phyloP scores from a whole-genome alignment of 768 basidiomycete species.

The Russula dissimulans region DNA sequence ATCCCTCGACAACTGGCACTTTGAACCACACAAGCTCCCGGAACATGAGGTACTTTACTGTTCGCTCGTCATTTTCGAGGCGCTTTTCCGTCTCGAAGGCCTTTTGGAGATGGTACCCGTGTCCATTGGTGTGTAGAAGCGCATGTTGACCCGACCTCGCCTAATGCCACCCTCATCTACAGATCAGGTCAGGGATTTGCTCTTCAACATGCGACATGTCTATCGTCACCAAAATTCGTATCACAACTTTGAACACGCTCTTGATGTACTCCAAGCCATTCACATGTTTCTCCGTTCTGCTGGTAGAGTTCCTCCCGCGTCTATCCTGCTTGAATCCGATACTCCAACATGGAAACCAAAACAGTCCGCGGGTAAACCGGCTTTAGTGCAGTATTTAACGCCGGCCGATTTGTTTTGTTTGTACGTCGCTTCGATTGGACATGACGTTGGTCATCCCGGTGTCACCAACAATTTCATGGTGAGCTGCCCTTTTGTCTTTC shows the following conservation, averaged over 20 bases:
- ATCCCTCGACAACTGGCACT: slow-evolving; percentile 73
- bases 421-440: slow-evolving; percentile 89
- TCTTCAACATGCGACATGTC: slow-evolving; percentile 82
- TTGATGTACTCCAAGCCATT: slow-evolving; percentile 91
- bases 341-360: slow-evolving; percentile 30
- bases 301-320: slow-evolving; percentile 72
- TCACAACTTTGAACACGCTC: slow-evolving; percentile 95
- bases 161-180: slow-evolving; percentile 1
- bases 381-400: slow-evolving; percentile 31
- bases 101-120: slow-evolving; percentile 51
- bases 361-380: slow-evolving; percentile 23
- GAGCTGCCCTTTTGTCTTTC: slow-evolving; percentile 24
- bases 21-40: slow-evolving; percentile 77
- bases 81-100: slow-evolving; percentile 69
- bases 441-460: slow-evolving; percentile 96
- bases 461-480: slow-evolving; percentile 93
- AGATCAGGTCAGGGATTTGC: slow-evolving; percentile 71
- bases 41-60: slow-evolving; percentile 78
- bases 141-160: background rate
- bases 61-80: slow-evolving; percentile 81
- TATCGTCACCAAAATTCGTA: slow-evolving; percentile 91
- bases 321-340: slow-evolving; percentile 45
- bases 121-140: slow-evolving; percentile 43
- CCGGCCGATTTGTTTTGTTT: slow-evolving; percentile 76
- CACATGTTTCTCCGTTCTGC: slow-evolving; percentile 77